A percentile compares a stretch with the other conserved stretches of the same genome.
phyloP scores from a whole-genome alignment of 495 filamentous ascomycete genomes.

The Cenococcum geophilum region DNA sequence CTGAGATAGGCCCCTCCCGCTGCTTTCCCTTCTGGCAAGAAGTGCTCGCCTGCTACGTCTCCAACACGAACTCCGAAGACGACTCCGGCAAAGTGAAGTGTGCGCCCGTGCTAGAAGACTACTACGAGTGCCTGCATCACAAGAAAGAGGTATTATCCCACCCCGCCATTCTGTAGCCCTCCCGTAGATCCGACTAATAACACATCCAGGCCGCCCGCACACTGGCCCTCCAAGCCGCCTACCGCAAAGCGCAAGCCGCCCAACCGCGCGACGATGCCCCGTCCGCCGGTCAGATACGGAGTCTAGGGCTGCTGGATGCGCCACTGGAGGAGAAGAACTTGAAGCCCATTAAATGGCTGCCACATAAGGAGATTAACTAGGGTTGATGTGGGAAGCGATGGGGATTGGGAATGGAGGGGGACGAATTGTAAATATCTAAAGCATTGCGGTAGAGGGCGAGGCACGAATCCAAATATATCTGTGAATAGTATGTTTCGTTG shows the following conservation, averaged over 20 bases:
- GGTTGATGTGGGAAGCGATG: background rate
- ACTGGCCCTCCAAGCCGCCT: slow-evolving; percentile 73
- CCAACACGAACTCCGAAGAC: slow-evolving; percentile 50
- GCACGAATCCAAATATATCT: background rate
- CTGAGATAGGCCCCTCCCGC: slow-evolving; percentile 63
- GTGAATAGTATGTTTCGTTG: background rate
- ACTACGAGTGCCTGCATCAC: slow-evolving; percentile 98
- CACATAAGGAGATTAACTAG: slow-evolving; percentile 33
- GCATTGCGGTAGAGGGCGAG: background rate
- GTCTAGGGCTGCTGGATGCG: slow-evolving; percentile 66
- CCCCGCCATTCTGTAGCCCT: background rate
- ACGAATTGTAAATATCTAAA: slow-evolving; percentile 2
- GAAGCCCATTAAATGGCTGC: slow-evolving; percentile 34
- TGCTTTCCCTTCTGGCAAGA: slow-evolving; percentile 98
- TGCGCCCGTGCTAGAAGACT: slow-evolving; percentile 82
- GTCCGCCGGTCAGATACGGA: slow-evolving; percentile 71
- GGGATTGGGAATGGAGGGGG: background rate
- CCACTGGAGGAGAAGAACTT: slow-evolving; percentile 71
- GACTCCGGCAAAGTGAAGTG: slow-evolving; percentile 84
- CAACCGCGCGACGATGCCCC: slow-evolving; percentile 70
- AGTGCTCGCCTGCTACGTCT: slow-evolving; percentile 47
- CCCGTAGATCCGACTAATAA: background rate
- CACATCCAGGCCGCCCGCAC: slow-evolving; percentile 64
- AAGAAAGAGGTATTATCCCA: slow-evolving; percentile 77
- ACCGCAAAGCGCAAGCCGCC: slow-evolving; percentile 71